phyloP scores from a whole-genome alignment of 768 basidiomycete species.

The Mycena polygramma region DNA sequence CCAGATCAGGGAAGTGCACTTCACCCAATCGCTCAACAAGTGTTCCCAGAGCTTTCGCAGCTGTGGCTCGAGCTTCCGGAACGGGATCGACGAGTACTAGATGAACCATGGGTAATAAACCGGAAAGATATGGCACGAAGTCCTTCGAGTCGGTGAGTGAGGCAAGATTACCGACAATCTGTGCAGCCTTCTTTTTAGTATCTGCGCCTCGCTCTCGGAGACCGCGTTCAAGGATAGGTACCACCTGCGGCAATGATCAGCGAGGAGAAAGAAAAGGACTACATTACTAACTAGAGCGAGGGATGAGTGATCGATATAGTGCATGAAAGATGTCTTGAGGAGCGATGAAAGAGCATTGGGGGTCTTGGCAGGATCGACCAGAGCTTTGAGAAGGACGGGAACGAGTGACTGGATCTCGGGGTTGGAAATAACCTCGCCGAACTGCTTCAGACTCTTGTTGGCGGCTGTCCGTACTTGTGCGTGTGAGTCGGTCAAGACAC shows the following conservation, averaged over 20 bases:
- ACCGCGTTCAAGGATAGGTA: slow-evolving; percentile 96
- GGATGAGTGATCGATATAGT: slow-evolving; percentile 98
- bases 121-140: slow-evolving; percentile 93
- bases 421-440: slow-evolving; percentile 98
- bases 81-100: slow-evolving; percentile 96
- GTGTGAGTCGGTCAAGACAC: slow-evolving; percentile 96
- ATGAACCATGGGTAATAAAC: slow-evolving; percentile 91
- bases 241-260: slow-evolving; percentile 65
- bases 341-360: slow-evolving; percentile 86
- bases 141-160: slow-evolving; percentile 91
- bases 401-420: slow-evolving; percentile 96
- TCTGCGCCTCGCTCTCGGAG: slow-evolving; percentile 93
- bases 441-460: slow-evolving; percentile 96
- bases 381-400: slow-evolving; percentile 90
- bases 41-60: slow-evolving; percentile 95
- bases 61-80: slow-evolving; percentile 96
- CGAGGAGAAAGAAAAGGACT: background rate
- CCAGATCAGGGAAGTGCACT: slow-evolving; percentile 93
- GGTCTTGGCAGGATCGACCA: slow-evolving; percentile 95
- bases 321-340: slow-evolving; percentile 95
- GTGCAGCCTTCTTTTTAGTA: slow-evolving; percentile 94
- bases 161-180: slow-evolving; percentile 97
- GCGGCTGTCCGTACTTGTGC: slow-evolving; percentile 94
- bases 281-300: slow-evolving; percentile 80
- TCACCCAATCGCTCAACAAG: slow-evolving; percentile 98